Evolutionary conservation across 192 early-diverging fungal species (phyloP), one percentile per base, ranked within the genome.

Genomic region (Phlyctochytrium arcticum): DNA sequence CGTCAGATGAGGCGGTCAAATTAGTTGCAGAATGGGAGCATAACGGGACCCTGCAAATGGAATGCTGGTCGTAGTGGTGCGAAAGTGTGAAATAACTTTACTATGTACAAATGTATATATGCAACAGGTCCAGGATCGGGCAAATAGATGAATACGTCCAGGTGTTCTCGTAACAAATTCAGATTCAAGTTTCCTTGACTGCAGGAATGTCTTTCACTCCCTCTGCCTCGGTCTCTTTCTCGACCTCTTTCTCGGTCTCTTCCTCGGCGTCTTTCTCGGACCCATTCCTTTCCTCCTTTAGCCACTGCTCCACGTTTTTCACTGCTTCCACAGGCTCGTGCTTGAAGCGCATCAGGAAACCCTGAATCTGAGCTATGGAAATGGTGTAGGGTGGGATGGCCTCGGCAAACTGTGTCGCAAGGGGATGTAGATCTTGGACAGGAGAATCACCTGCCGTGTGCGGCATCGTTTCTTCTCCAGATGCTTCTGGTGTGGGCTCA

Each of bases 321-420:
- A 69, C 39, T 17, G 74, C 74, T 15, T 34, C 55, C 48, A 49
- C 5, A 19, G 70, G 66, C 44, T 80, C 70, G 55, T 89, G 82
- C 63, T 90, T 92, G 59, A 83, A 85, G 30, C 83, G 75, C 27
- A 96, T 90, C 83, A 98, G 94, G 73, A 94, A 93, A 5, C 95
- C 95, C 77, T 98, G 95, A 27, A 98, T 69, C 57, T 86, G 86
- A 0, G 95, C 95, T 12, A 91, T 89, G 73, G 89, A 92, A 29
- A 91, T 36, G 4, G 31, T 63, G 9, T 44, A 36, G 12, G 65
- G 60, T 35, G 63, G 70, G 1, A 78, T 30, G 19, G 48, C 37
- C 36, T 78, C 46, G 1, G 87, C 84, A 85, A 95, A 95, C 37
- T 59, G 42, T 3, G 85, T 75, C 6, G 88, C 91, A 48, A 92